phyloP scores from a whole-genome alignment of 352 stramenopile species.

The Phytophthora palmivora region DNA sequence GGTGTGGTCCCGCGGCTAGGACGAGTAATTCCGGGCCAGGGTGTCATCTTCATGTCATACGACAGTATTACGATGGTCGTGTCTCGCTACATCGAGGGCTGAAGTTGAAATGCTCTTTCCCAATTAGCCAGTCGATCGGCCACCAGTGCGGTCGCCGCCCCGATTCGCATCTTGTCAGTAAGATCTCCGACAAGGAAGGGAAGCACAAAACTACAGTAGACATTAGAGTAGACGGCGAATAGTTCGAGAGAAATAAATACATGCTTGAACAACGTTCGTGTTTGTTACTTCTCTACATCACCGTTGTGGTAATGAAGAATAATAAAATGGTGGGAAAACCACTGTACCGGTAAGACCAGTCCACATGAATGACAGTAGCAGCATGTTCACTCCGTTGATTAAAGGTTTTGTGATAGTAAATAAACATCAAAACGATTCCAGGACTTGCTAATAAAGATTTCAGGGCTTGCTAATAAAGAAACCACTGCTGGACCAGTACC shows the following conservation, averaged over 20 bases:
- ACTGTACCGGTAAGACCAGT: too few relatives aligned
- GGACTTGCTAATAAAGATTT: too few relatives aligned
- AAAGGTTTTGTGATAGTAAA: too few relatives aligned
- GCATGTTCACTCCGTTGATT: too few relatives aligned
- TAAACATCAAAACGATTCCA: too few relatives aligned
- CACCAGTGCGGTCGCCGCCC: constrained; percentile 32
- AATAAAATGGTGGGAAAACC: too few relatives aligned
- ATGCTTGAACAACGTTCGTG: background rate
- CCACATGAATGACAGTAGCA: too few relatives aligned
- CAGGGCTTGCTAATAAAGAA: too few relatives aligned
- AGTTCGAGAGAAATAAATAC: background rate
- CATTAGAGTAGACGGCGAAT: background rate
- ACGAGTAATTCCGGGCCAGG: constrained; percentile 96
- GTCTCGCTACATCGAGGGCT: constrained; percentile 59
- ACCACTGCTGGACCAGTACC: too few relatives aligned
- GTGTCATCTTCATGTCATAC: constrained; percentile 97
- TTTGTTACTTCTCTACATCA: too few relatives aligned
- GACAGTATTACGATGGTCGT: constrained; percentile 78
- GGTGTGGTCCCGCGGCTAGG: constrained; percentile 93
- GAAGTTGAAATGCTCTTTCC: constrained; percentile 11
- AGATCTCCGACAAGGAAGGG: background rate
- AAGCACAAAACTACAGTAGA: background rate
- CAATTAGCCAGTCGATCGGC: constrained; percentile 22
- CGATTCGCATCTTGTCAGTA: constrained; percentile 16
- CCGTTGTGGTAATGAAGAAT: too few relatives aligned